Evolutionary conservation across 75 land plant species (phyloP).

Genomic region (Selaginella tamariscina): DNA sequence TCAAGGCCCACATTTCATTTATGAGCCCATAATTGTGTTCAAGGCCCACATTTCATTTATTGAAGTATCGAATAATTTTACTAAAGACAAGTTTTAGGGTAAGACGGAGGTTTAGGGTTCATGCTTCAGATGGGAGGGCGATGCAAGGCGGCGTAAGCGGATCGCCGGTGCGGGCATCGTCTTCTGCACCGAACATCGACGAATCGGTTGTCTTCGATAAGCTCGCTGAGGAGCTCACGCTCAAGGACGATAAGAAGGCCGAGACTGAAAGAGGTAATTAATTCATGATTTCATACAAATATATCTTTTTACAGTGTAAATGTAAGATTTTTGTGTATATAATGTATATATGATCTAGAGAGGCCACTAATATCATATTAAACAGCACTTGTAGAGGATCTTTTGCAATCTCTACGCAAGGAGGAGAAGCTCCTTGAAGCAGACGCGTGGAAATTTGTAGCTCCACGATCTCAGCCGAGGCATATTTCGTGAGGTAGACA

Average conservation of each 20-base stretch:
- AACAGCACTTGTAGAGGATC: slow-evolving; percentile 36
- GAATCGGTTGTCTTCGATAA: slow-evolving; percentile 14
- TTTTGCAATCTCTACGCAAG: slow-evolving; percentile 26
- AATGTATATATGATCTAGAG: no score
- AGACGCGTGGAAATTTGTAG: slow-evolving; percentile 40
- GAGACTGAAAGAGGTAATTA: slow-evolving; percentile 27
- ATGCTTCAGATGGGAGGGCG: not conserved
- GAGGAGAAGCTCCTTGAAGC: slow-evolving; percentile 34
- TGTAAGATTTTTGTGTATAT: not conserved
- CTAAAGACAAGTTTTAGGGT: no score
- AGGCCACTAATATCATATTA: no score
- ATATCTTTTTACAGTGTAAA: not conserved
- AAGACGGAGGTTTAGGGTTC: not conserved
- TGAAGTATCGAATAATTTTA: no score
- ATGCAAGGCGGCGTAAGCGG: not conserved
- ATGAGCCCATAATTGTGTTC: no score
- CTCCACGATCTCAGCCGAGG: slow-evolving; percentile 30
- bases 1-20: no score
- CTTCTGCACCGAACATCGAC: slow-evolving; percentile 4
- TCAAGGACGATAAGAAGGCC: slow-evolving; percentile 23
- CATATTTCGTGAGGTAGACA: not conserved
- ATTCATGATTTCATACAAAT: not conserved
- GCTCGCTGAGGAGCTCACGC: slow-evolving; percentile 25
- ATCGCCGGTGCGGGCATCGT: slow-evolving; percentile 6
- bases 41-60: no score